Conservation (phyloP, 1,284 basidiomycete genomes). For the Pseudozyma tsukubaensis region DNA sequence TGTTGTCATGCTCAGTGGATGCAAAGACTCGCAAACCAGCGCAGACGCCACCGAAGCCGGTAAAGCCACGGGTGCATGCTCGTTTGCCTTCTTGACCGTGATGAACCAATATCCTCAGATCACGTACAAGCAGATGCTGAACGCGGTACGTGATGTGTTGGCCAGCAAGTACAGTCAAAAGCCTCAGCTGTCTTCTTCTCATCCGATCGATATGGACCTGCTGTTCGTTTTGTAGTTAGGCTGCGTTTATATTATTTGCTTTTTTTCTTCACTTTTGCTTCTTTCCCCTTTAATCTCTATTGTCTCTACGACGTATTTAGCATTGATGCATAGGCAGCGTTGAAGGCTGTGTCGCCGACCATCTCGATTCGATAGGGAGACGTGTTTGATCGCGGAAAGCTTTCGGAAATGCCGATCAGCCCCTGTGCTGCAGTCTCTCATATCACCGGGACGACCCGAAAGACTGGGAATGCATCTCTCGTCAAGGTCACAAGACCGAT, state of each 20-base stretch:
- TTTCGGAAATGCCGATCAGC: too few species aligned
- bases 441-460: too few species aligned
- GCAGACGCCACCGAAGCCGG: slow-evolving; percentile 87
- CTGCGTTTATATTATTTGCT: background rate
- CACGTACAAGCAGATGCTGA: slow-evolving; percentile 66
- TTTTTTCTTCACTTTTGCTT: background rate
- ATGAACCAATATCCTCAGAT: slow-evolving; percentile 72
- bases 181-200: slow-evolving; percentile 68
- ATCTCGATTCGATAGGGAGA: too few species aligned
- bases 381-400: too few species aligned
- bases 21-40: slow-evolving; percentile 91
- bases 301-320: background rate
- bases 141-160: slow-evolving; percentile 59
- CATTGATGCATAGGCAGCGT: too few species aligned
- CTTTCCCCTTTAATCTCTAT: background rate
- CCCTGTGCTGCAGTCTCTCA: too few species aligned
- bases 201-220: slow-evolving; percentile 67
- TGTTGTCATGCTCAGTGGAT: slow-evolving; percentile 75
- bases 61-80: slow-evolving; percentile 77
- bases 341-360: too few species aligned
- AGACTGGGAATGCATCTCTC: too few species aligned
- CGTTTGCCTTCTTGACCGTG: slow-evolving; percentile 65
- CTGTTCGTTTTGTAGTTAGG: slow-evolving; percentile 52
- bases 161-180: slow-evolving; percentile 67
- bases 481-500: too few species aligned